phyloP scores from a whole-genome alignment of 2,329 filamentous ascomycete species.

The Calycina herbarum region DNA sequence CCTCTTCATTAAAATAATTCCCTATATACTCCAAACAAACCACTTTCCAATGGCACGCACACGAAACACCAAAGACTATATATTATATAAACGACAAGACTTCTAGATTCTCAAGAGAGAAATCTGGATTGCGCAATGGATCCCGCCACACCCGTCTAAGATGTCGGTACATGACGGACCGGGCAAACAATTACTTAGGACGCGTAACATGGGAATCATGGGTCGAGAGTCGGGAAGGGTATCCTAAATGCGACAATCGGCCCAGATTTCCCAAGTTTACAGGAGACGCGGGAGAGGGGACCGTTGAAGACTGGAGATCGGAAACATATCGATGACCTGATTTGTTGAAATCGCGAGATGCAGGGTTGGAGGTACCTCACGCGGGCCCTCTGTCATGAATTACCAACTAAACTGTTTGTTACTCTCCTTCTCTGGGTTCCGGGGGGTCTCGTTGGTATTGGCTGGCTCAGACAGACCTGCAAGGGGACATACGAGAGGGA shows the following conservation, averaged over 20 bases:
- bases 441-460: background rate
- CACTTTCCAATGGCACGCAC: background rate
- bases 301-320: background rate
- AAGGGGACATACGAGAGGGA: background rate
- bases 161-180: background rate
- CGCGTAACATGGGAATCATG: too few species aligned
- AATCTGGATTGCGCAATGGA: too few species aligned
- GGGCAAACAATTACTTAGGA: background rate
- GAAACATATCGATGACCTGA: background rate
- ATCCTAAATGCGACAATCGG: background rate
- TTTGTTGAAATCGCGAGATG: background rate
- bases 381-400: background rate
- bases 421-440: too few species aligned
- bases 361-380: background rate
- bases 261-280: background rate
- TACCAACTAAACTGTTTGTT: background rate
- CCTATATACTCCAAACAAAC: too few species aligned
- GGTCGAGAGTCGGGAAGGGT: background rate
- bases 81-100: background rate
- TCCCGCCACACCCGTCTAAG: background rate
- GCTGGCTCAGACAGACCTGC: background rate
- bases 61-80: background rate
- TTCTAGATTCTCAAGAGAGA: background rate
- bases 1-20: too few species aligned
- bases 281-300: background rate